Conservation (phyloP, 805 yeast genomes). For the Ogataea paradorogensis region DNA sequence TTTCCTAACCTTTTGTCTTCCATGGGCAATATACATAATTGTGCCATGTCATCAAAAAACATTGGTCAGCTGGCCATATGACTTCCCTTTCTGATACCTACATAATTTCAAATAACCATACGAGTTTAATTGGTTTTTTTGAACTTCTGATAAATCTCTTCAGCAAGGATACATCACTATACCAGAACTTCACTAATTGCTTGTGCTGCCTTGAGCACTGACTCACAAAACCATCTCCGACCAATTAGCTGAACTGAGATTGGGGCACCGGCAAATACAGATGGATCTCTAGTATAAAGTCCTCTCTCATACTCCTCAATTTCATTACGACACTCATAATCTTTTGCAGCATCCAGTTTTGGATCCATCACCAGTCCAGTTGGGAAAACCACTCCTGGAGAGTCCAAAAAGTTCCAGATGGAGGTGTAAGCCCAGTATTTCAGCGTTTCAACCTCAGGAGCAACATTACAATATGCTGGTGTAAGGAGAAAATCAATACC, state of each 20-base stretch:
- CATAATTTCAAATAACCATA: no score
- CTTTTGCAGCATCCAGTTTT: conserved; percentile 21
- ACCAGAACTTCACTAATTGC: conserved; percentile 33
- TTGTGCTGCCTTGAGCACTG: conserved; percentile 43
- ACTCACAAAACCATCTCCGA: conserved; percentile 49
- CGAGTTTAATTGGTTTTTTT: no score
- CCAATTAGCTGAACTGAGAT: conserved; percentile 52
- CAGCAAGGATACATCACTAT: conserved; percentile 14
- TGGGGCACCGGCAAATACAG: conserved; percentile 43
- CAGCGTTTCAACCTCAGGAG: conserved; percentile 57
- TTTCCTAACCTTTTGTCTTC: no score
- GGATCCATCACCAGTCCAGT: conserved; percentile 51
- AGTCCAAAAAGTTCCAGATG: conserved; percentile 64
- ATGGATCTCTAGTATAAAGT: conserved; percentile 26
- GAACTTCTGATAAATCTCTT: conserved; percentile 1
- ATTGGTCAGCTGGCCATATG: no score
- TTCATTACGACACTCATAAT: conserved; percentile 20
- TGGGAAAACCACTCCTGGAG: conserved; percentile 60
- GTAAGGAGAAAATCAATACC: conserved; percentile 57
- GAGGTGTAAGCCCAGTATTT: conserved; percentile 75
- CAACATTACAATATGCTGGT: conserved; percentile 63
- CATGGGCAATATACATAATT: no score
- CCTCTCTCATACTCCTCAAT: conserved; percentile 33
- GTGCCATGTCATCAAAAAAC: no score
- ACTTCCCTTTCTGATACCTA: no score